Evolutionary conservation across 2,329 filamentous ascomycete species (phyloP), one percentile per base, ranked within the genome.

Genomic region (Penicillium sp.): DNA sequence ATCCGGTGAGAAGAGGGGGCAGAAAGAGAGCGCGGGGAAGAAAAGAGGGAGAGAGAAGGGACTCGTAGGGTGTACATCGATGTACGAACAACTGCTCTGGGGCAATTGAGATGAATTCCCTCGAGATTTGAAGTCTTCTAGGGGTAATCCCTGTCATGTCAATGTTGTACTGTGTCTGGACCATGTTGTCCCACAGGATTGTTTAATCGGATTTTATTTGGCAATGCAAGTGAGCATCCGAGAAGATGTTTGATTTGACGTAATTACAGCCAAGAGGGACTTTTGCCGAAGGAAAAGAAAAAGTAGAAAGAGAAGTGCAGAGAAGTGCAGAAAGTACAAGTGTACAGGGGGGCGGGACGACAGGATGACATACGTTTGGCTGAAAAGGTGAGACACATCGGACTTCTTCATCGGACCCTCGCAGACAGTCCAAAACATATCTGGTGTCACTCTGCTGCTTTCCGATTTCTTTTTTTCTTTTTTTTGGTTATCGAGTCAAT

Each of bases 281-380:
- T 44, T 44, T 44, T 25, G 21, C 13, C 8, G 27, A 33, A 33
- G 10, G 3, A 15, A 13, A 27, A 15, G 10, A 9, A 33, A 25
- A 19, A 29, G 4, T n/a, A n/a, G n/a, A n/a, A n/a, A n/a, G n/a
- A 15, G 31, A 33, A 15, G 5, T 33, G 31, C 12, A 15, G 31
- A 15, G 31, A 33, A 13, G 29, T 31, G 29, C 9, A 31, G 31
- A 33, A 35, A 44, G 25, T 19, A 44, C 23, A 44, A 27, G 29
- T 31, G 61, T 58, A 60, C 39, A 17, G 6, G 61, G 59, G 61
- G 60, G 58, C 64, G 66, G 64, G 63, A 68, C 61, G 56, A 57
- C 63, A 63, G 66, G 66, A 68, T 63, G 61, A 61, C 63, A 60
- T 66, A 59, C 63, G 66, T 68, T 66, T 68, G 66, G 66, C 53